Evolutionary conservation across 306 rosid genomes (phyloP).

Genomic region (Alnus glutinosa): DNA sequence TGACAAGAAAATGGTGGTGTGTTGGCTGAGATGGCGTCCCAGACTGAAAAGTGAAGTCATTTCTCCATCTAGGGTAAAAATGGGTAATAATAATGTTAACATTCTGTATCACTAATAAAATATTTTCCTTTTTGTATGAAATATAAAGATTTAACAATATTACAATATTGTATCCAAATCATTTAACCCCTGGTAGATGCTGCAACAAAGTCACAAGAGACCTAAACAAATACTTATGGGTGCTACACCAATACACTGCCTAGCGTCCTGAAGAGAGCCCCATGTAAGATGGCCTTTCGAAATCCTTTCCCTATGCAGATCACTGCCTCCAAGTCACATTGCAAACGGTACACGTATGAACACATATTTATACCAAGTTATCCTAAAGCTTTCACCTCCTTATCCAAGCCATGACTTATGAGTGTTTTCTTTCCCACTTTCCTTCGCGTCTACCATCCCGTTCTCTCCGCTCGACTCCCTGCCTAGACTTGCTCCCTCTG

Average conservation of each 20-base stretch:
- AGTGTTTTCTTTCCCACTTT: conserved; percentile 97
- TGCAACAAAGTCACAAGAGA: background rate
- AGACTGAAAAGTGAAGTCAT: too few species aligned
- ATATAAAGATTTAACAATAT: background rate
- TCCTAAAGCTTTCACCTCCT: background rate
- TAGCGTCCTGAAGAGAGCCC: background rate
- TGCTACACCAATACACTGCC: too few species aligned
- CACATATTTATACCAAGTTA: background rate
- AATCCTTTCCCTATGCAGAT: background rate
- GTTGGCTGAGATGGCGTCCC: too few species aligned
- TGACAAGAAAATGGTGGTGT: too few species aligned
- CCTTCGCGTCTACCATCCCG: conserved; percentile 84
- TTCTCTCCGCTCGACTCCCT: conserved; percentile 75
- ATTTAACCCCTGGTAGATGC: background rate
- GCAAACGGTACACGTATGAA: background rate
- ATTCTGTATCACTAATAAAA: background rate
- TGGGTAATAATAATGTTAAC: too few species aligned
- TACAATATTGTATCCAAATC: background rate
- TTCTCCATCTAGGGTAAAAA: too few species aligned
- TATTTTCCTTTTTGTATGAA: background rate
- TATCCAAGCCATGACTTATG: conserved; percentile 19
- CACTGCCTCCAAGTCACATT: background rate
- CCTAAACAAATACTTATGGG: too few species aligned
- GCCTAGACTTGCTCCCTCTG: conserved; percentile 85
- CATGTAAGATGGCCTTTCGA: background rate